A percentile compares a stretch with the other conserved stretches of the same genome.
phyloP scores from a whole-genome alignment of 2,329 filamentous ascomycete species.

The Ceratocystis alfenasii region DNA sequence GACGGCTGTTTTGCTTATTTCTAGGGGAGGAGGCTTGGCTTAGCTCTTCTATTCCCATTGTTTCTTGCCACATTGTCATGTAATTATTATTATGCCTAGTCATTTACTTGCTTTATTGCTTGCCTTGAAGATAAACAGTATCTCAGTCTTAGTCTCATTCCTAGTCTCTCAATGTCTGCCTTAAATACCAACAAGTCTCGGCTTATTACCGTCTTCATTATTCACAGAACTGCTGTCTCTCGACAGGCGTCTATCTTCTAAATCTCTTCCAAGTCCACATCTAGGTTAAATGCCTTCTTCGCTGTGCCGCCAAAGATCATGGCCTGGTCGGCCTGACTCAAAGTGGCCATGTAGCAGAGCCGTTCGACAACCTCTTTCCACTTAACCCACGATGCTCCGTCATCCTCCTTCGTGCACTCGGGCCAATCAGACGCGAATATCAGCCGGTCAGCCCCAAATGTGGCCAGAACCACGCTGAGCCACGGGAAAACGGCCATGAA shows the following conservation, averaged over 20 bases:
- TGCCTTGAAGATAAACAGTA: background rate
- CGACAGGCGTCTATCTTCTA: background rate
- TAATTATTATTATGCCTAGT: slow-evolving; percentile 3
- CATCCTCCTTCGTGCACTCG: slow-evolving; percentile 53
- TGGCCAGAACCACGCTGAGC: slow-evolving; percentile 57
- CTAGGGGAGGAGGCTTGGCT: no score
- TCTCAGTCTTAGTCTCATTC: background rate
- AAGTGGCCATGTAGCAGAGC: slow-evolving; percentile 50
- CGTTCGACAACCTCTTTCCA: slow-evolving; percentile 63
- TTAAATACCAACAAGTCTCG: background rate
- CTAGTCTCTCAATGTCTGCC: background rate
- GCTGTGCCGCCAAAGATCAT: slow-evolving; percentile 65
- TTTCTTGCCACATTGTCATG: background rate
- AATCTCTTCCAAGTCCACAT: slow-evolving; percentile 16
- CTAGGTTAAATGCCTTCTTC: slow-evolving; percentile 49
- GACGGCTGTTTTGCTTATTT: background rate
- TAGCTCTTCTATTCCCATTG: background rate
- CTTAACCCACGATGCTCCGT: slow-evolving; percentile 54
- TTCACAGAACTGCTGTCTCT: background rate
- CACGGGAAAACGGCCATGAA: slow-evolving; percentile 56
- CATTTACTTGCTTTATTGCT: background rate
- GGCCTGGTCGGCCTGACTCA: slow-evolving; percentile 49
- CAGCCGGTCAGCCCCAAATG: slow-evolving; percentile 58
- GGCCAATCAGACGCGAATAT: slow-evolving; percentile 96
- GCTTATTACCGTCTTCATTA: background rate